Percentiles rank a stretch among this genome's conserved stretches.
These are phyloP conservation scores for Grosmannia clavigera DNA, from an alignment of 2,329 filamentous ascomycete genomes.

Conservation along the genomic window DNA sequence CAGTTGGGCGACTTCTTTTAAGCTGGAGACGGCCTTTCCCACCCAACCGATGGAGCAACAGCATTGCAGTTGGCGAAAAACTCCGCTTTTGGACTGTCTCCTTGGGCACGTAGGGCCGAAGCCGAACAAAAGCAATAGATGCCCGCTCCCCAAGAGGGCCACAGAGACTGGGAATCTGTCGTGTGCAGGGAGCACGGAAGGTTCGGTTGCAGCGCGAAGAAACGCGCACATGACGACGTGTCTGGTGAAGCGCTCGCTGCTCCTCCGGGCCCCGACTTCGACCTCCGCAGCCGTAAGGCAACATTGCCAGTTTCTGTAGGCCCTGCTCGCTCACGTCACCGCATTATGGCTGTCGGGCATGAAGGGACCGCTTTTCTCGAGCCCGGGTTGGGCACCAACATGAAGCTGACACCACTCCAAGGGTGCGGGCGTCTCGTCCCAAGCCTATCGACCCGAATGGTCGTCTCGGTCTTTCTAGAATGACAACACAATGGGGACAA, in stretches of 20 bases:
- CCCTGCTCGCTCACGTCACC: slow-evolving; percentile 1
- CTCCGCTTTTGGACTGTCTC: not conserved
- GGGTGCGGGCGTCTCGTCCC: not conserved
- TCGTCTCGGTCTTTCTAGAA: not conserved
- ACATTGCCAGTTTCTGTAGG: not conserved
- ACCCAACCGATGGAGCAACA: slow-evolving; percentile 1
- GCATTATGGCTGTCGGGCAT: slow-evolving; percentile 3
- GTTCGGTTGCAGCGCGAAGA: not conserved
- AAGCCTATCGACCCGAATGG: not conserved
- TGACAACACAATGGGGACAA: not conserved
- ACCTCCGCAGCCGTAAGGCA: not conserved
- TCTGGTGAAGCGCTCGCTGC: not conserved
- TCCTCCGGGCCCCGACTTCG: not conserved
- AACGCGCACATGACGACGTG: not conserved
- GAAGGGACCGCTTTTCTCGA: not conserved
- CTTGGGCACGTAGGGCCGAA: not conserved
- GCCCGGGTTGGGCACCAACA: slow-evolving; percentile 3
- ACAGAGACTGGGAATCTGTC: not conserved
- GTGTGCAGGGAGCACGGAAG: not conserved
- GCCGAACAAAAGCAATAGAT: not conserved
- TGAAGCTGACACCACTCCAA: not conserved
- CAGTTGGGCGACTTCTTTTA: not conserved
- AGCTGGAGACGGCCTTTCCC: not conserved
- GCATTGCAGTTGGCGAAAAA: not conserved
- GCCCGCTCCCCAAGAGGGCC: not conserved